These are phyloP conservation scores for Syzygium aromaticum DNA, from an alignment of 345 rosid species.

Conservation along the genomic window DNA sequence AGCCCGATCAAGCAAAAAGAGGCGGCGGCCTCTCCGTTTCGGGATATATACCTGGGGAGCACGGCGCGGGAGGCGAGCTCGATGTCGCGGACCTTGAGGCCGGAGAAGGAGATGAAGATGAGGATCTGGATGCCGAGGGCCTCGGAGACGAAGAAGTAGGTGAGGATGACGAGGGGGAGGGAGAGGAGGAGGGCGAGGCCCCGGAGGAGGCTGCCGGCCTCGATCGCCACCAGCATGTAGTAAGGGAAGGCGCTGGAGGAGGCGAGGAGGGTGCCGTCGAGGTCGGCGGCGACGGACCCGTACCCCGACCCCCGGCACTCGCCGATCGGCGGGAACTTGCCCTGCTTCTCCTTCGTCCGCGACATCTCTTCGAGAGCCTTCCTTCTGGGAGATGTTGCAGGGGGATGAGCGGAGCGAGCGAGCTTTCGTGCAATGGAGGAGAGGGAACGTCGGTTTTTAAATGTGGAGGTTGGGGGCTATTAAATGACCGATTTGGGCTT, in stretches of 20 bases:
- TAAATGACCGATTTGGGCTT: slow-evolving; percentile 8
- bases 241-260: slow-evolving; percentile 83
- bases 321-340: slow-evolving; percentile 40
- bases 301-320: slow-evolving; percentile 36
- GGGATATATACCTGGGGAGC: slow-evolving; percentile 26
- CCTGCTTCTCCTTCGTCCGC: background rate
- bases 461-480: slow-evolving; percentile 20
- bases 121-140: slow-evolving; percentile 84
- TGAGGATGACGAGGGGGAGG: slow-evolving; percentile 49
- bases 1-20: background rate
- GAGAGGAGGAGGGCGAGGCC: slow-evolving; percentile 70
- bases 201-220: slow-evolving; percentile 88
- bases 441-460: slow-evolving; percentile 51
- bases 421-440: slow-evolving; percentile 17
- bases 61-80: slow-evolving; percentile 88
- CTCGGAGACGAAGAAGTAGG: slow-evolving; percentile 75
- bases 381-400: background rate
- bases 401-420: background rate
- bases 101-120: slow-evolving; percentile 71
- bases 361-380: slow-evolving; percentile 13
- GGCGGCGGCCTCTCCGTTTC: background rate
- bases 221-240: slow-evolving; percentile 86
- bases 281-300: slow-evolving; percentile 80
- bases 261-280: slow-evolving; percentile 81
- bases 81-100: slow-evolving; percentile 82